Base-by-base conservation (phyloP, 257 asterid genomes). In the Penstemon davidsonii region DNA sequence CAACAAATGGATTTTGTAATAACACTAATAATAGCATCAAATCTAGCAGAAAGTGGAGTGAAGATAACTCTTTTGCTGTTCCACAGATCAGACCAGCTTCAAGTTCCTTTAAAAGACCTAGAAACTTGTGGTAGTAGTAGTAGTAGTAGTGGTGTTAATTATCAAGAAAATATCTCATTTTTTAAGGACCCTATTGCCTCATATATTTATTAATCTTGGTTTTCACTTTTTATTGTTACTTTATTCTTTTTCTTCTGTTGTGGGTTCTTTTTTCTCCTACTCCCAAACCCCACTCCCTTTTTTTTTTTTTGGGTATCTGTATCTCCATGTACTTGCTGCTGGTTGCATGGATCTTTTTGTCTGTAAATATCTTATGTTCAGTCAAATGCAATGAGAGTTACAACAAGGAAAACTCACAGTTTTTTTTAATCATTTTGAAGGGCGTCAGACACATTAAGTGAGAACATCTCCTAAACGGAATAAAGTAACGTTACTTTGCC, bases 61-160 rank as follows among this genome's bases (percentile, higher is more conserved):
- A 84, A 50, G 95, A 87, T 62, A 80, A 85, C 60, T 83, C 81
- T 54, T 84, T 78, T 73, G 81, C 94, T 25, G 98, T 92, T 71
- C 98, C 98, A 64, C 95, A 89, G 79, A 92, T 87, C 46, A 77
- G 69, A 54, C 87, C 91, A 54, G 33, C 33, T 72, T 74, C 87
- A 5, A 49, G 53, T 70, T 77, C 78, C 62, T 60, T 65, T 50
- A 81, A 82, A 75, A 87, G 81, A 85, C 76, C 89, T 19, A 81
- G 87, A 82, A 72, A 44, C 70, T 67, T 69, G 37, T 80, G 88
- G 82, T 76, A 64, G 76, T 66, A 33, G 6, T 25, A 33, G 6
- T 25, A 25, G 33, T 25, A 25, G 33, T 15, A 25, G 33, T 25
- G 2, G 33, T 25, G 33, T 25, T 25, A 25, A 25, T 25, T 25